Base-by-base conservation (phyloP, 176 grass and related monocot genomes). In the Leersia perrieri region DNA sequence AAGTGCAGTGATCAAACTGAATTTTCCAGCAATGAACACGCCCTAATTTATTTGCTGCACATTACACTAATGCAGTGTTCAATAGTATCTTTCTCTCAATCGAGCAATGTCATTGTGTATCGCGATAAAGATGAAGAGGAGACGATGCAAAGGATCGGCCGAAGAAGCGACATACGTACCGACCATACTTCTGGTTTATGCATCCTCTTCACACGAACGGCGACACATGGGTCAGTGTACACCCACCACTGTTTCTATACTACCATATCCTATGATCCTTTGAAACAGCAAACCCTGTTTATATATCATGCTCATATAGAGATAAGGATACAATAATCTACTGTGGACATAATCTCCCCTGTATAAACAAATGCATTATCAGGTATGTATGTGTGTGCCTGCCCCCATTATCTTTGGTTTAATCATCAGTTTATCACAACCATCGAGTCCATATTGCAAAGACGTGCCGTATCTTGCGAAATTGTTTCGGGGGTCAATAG, bases 381-480 rank as follows among this genome's bases (percentile, higher is more conserved):
- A 35, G 2, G 9, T 10, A 13, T 11, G 41, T 2, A 36, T 35
- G 8, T n/a, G 44, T 47, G 44, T 1, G n/a, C n/a, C n/a, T n/a
- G n/a, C n/a, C n/a, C 60, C 33, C 78, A 6, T 39, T 75, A 44
- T 66, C 60, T 75, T 75, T 30, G 41, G 31, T 51, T 66, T 13
- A 2, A 44, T 66, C 60, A 66, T 75, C n/a, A 31, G 31, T 51
- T 66, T 13, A 2, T 38, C 20, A 9, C 55, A 71, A 65, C 25
- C 7, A 12, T n/a, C n/a, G n/a, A 76, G 45, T 49, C 1, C 16
- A 61, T n/a, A n/a, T 26, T 26, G 27, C 26, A 3, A 63, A 3
- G 33, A n/a, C 81, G 32, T 9, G 63, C 13, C 36, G 18, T 15
- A 14, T 25, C 11, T 18, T 58, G 25, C 33, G 60, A 4, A 55